Percentiles rank a stretch among this genome's conserved stretches.
phyloP scores from a whole-genome alignment of 306 rosid genomes.

The Hippophae tibetana region DNA sequence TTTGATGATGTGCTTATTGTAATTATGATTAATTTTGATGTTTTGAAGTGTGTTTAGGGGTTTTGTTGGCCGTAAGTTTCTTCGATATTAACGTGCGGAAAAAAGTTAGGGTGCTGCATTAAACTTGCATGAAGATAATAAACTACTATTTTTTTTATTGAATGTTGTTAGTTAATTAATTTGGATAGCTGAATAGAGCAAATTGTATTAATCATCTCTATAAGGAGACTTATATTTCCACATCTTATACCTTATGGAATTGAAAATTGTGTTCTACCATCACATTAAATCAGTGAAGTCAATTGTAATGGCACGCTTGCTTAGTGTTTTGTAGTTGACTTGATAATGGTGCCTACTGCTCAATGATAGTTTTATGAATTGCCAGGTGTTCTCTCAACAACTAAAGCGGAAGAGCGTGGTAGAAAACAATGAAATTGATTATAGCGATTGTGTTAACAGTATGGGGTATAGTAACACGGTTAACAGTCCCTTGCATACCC shows the following conservation, averaged over 20 bases:
- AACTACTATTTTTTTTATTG: too few species aligned
- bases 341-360: background rate
- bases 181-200: too few species aligned
- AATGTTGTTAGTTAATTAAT: too few species aligned
- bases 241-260: background rate
- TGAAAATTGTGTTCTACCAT: background rate
- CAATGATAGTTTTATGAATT: slow-evolving; percentile 3
- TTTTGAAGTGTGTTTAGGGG: background rate
- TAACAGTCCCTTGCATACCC: slow-evolving; percentile 62
- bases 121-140: too few species aligned
- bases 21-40: slow-evolving; percentile 1
- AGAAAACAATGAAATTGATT: slow-evolving; percentile 38
- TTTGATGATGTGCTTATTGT: background rate
- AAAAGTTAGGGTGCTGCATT: too few species aligned
- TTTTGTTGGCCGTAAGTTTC: too few species aligned
- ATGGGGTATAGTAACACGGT: slow-evolving; percentile 36
- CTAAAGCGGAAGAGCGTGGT: slow-evolving; percentile 49
- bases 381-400: slow-evolving; percentile 40
- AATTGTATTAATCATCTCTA: too few species aligned
- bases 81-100: too few species aligned
- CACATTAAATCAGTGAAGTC: background rate
- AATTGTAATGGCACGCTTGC: too few species aligned
- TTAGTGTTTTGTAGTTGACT: slow-evolving; percentile 3
- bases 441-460: slow-evolving; percentile 39
- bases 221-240: background rate